Base-by-base conservation (phyloP, 2,329 filamentous ascomycete genomes). In the Colletotrichum abscissum region DNA sequence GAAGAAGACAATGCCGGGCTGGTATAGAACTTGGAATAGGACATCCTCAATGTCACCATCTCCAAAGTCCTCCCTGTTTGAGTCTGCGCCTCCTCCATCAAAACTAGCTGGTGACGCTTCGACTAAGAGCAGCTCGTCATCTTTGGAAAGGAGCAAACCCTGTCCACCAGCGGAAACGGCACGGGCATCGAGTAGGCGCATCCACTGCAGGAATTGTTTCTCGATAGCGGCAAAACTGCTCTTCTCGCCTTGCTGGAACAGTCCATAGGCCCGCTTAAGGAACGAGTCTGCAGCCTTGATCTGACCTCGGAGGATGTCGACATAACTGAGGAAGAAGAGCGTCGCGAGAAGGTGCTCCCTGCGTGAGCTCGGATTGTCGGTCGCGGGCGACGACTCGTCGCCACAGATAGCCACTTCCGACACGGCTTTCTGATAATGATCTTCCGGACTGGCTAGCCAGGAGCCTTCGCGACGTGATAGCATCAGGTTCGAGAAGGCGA, bases 141-240 rank as follows among this genome's bases (percentile, higher is more conserved):
- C 84, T 14, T 87, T 84, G 7, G 82, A 81, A 1, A 90, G 79
- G 67, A 90, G 89, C 1, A 89, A 79, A 0, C 88, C 88, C 68
- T 90, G 88, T 1, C 88, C 88, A 3, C 88, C 88, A 1, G 88
- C 88, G 2, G 87, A 88, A 14, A 89, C 88, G 4, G 88, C 88
- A 11, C 88, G 83, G 1, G 86, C 88, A 75, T 90, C 88, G 3
- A 90, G 82, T 3, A 90, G 81, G 4, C 88, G 86, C 46, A 90
- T 83, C 88, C 88, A 90, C 2, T 86, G 85, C 42, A 90, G 81
- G 0, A 90, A 76, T 9, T 87, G 84, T 73, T 85, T 84, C 75
- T 89, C 87, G 3, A 84, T 75, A 1, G 81, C 74, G 2, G 80
- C 79, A 54, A 86, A 81, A 14, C 79, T 78, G 4, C 75, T 72